Conservation (phyloP, 306 rosid genomes). For the Corylus heterophylla region DNA sequence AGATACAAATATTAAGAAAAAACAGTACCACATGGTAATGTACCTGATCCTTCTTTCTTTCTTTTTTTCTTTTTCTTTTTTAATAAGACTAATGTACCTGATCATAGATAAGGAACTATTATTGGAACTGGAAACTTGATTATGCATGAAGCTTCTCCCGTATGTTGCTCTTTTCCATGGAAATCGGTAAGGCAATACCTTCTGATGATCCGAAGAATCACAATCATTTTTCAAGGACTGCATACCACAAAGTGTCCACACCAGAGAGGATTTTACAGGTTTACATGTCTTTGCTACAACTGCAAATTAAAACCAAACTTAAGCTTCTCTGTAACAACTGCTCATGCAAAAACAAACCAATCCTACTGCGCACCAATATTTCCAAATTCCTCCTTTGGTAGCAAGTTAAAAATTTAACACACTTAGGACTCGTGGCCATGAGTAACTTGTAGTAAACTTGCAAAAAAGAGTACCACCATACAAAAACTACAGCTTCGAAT, state of each 20-base stretch:
- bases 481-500: not conserved
- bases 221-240: slow-evolving; percentile 39
- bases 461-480: slow-evolving; percentile 11
- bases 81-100: slow-evolving; percentile 44
- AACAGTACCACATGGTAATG: slow-evolving; percentile 22
- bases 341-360: slow-evolving; percentile 26
- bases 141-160: slow-evolving; percentile 53
- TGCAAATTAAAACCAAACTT: slow-evolving; percentile 39
- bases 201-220: slow-evolving; percentile 45
- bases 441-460: slow-evolving; percentile 15
- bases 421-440: slow-evolving; percentile 10
- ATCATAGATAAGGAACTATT: slow-evolving; percentile 53
- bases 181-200: slow-evolving; percentile 64
- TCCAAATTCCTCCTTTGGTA: slow-evolving; percentile 26
- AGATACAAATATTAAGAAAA: slow-evolving; percentile 4
- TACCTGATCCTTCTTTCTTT: slow-evolving; percentile 48
- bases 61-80: too few relatives aligned
- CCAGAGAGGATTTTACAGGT: slow-evolving; percentile 70
- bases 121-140: slow-evolving; percentile 46
- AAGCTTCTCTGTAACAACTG: slow-evolving; percentile 10
- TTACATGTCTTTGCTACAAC: slow-evolving; percentile 47
- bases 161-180: slow-evolving; percentile 85
- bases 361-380: slow-evolving; percentile 10
- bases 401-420: slow-evolving; percentile 5
- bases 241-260: slow-evolving; percentile 71